Conservation (phyloP, 169 alveolate species). For the Amoebophrya sp. region DNA sequence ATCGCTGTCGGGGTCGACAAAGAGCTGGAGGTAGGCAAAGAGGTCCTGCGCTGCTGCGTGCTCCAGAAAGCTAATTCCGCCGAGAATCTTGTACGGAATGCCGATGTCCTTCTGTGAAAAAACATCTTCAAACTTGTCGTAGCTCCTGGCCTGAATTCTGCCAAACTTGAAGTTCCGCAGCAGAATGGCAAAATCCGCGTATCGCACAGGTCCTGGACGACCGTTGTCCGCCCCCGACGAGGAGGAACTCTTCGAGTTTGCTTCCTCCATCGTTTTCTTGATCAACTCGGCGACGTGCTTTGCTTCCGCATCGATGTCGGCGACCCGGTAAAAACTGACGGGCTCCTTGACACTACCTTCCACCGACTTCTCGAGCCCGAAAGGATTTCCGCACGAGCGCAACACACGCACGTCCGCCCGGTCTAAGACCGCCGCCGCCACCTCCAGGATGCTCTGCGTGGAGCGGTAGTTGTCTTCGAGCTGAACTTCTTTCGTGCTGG, state of each 20-base stretch:
- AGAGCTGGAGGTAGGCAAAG: background rate
- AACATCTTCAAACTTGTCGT: background rate
- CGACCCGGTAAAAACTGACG: background rate
- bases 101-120: background rate
- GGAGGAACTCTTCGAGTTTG: background rate
- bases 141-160: background rate
- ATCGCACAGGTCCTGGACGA: background rate
- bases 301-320: background rate
- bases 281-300: background rate
- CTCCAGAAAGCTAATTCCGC: background rate
- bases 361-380: no score
- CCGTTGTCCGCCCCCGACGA: background rate
- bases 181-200: background rate
- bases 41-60: background rate
- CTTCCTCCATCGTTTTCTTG: background rate
- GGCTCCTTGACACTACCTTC: background rate
- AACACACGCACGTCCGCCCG: background rate
- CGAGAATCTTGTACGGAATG: background rate
- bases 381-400: no score
- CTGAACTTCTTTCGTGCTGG: background rate
- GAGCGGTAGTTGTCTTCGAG: background rate
- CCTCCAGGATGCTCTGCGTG: background rate
- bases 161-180: background rate
- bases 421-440: background rate
- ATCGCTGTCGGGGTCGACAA: background rate